Evolutionary conservation across 2,329 filamentous ascomycete species (phyloP), one percentile per base, ranked within the genome.

Genomic region (Aspergillus tanneri): DNA sequence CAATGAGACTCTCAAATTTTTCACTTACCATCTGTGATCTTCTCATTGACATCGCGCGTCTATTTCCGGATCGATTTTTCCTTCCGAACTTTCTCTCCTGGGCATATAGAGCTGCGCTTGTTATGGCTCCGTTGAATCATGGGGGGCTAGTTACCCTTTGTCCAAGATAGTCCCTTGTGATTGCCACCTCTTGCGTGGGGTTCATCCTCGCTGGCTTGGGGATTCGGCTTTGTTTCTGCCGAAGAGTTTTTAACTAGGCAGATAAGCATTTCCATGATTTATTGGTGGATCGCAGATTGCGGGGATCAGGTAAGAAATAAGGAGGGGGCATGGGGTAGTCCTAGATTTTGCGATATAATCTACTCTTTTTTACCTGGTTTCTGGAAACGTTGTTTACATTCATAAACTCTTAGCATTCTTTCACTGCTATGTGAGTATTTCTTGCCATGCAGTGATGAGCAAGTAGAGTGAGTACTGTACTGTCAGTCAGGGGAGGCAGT

Each of bases 1-100:
- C 78, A 51, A 77, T 78, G 3, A 62, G 51, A 59, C 77, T 77
- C 62, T 81, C 78, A 43, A 78, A 80, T 49, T 75, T 58, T 9
- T 67, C 69, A 50, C 78, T 69, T 5, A 69, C 72, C 65, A 60
- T 81, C 78, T 47, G 77, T 81, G 56, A 76, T 67, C 62, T 77
- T 77, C 66, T 78, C 75, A 62, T 75, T 74, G 45, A 67, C 66
- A 2, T 62, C 58, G 30, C 67, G 67, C 56, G 62, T 54, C 62
- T 71, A 71, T 12, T 57, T 43, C 1, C 67, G 62, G 51, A 73
- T 68, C 41, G 70, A 60, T 64, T 67, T 72, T 62, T 60, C 70
- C 67, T 72, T 25, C 78, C 77, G 54, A 70, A 68, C 62, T 77
- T 79, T 63, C 72, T 74, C 62, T 78, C 73, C 36, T 61, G 60